Base-by-base conservation (phyloP, 768 basidiomycete genomes). In the Scleroderma citrinum region DNA sequence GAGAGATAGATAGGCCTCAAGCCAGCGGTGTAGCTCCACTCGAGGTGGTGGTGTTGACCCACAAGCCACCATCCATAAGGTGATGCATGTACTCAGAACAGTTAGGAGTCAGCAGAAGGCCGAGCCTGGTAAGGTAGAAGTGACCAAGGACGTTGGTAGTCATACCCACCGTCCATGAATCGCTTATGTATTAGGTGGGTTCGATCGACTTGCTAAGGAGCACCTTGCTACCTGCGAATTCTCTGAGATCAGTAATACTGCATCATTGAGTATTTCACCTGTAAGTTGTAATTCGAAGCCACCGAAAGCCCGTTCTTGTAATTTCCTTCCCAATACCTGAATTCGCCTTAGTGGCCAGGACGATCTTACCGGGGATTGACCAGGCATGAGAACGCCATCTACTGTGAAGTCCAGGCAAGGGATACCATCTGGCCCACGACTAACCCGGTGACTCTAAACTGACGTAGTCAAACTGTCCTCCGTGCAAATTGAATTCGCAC, bases 241-340 rank as follows among this genome's bases (percentile, higher is more conserved):
- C n/a, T n/a, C n/a, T n/a, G n/a, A n/a, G n/a, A n/a, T n/a, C n/a
- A n/a, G n/a, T n/a, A n/a, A n/a, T n/a, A n/a, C n/a, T n/a, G n/a
- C n/a, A n/a, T n/a, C n/a, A n/a, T n/a, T n/a, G n/a, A n/a, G n/a
- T n/a, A n/a, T n/a, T n/a, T n/a, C n/a, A n/a, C n/a, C n/a, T n/a
- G n/a, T n/a, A n/a, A n/a, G n/a, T n/a, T n/a, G n/a, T n/a, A n/a
- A n/a, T n/a, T n/a, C n/a, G n/a, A n/a, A n/a, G n/a, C n/a, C n/a
- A n/a, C n/a, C 1, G 13, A 20, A 53, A 7, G n/a, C 23, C 5
- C 10, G 46, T 46, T 32, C 70, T 19, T 10, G 47, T 49, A 6
- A 71, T 75, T 52, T 74, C 72, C 46, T 74, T 74, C 6, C 77
- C 76, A 36, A 78, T 66, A 12, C 76, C 76, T 8, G 71, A 59